phyloP scores from a whole-genome alignment of 2,329 filamentous ascomycete species.

The Colletotrichum sp. region DNA sequence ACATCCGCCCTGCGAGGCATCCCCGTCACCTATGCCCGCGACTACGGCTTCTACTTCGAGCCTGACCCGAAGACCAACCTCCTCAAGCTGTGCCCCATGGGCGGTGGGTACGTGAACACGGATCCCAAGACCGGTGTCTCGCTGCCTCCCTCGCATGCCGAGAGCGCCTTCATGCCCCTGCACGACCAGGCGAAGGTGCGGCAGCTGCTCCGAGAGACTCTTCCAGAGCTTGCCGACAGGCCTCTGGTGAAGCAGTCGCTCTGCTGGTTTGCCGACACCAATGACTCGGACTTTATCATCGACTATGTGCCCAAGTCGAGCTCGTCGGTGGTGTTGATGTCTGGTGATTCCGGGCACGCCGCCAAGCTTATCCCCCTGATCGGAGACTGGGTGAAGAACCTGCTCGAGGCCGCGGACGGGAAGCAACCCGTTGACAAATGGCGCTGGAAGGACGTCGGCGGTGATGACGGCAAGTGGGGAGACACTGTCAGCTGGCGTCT shows the following conservation, averaged over 20 bases:
- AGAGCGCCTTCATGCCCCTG: slow-evolving; percentile 54
- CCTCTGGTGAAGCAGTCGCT: slow-evolving; percentile 61
- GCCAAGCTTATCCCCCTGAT: slow-evolving; percentile 69
- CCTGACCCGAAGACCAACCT: slow-evolving; percentile 63
- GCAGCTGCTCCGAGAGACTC: slow-evolving; percentile 52
- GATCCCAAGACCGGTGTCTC: slow-evolving; percentile 38
- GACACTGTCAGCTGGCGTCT: slow-evolving; percentile 43
- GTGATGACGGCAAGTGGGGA: slow-evolving; percentile 28
- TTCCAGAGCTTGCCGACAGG: slow-evolving; percentile 57
- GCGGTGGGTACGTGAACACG: slow-evolving; percentile 59
- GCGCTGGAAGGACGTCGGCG: slow-evolving; percentile 51
- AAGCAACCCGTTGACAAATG: slow-evolving; percentile 51
- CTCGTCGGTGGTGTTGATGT: slow-evolving; percentile 49
- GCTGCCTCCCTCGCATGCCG: slow-evolving; percentile 23
- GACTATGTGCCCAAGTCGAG: slow-evolving; percentile 61
- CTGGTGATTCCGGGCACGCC: slow-evolving; percentile 66
- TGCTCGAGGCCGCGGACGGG: slow-evolving; percentile 43
- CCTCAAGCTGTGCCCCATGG: slow-evolving; percentile 65
- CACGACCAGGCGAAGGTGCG: slow-evolving; percentile 59
- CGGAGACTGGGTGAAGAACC: slow-evolving; percentile 56
- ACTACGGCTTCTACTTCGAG: slow-evolving; percentile 71
- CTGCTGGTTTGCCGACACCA: slow-evolving; percentile 70
- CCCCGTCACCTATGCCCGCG: slow-evolving; percentile 65
- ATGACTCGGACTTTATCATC: slow-evolving; percentile 64
- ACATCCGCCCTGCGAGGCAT: slow-evolving; percentile 58